Evolutionary conservation across 2,329 filamentous ascomycete genomes (phyloP), one percentile per base, ranked within the genome.

Genomic region (Verticillium dahliae): DNA sequence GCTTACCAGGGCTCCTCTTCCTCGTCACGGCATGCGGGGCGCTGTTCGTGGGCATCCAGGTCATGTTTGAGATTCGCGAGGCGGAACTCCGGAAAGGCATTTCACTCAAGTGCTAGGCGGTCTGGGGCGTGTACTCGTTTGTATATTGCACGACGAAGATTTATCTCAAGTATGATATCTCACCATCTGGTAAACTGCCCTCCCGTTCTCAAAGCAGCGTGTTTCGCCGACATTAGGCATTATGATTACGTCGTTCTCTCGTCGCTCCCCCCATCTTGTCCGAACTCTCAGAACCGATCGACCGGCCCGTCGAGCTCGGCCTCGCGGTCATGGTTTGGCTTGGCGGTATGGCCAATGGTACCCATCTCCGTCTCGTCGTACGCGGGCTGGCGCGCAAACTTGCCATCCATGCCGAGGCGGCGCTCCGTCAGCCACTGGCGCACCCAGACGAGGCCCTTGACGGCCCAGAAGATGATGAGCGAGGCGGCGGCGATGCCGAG

Each of bases 11-110:
- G 0, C 71, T 90, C 10, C 72, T 85, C 1, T 99, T 97, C 73
- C 75, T 98, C 55, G 71, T 87, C 11, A 80, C 81, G 2, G 90
- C 92, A 3, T 94, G 87, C 69, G 76, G 74, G n/a, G 86, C 85
- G 54, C 75, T 98, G 9, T 99, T 97, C 72, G 86, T 93, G 0
- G 93, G 90, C 33, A 85, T 90, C 52, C 94, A 98, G 77, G 79
- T 97, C 70, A 99, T 99, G 95, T 97, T 98, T 78, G 95, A 99
- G 79, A 84, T 96, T 67, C 82, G 95, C 59, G 91, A 97, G 78
- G 81, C 83, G 52, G 95, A 99, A 80, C 85, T 87, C 75, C 84
- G 94, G 68, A 86, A 85, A 67, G 95, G 95, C 0, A 89, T 97
- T 62, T 83, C 85, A 67, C 73, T 97, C 74, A 97, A 91, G 77